phyloP scores from a whole-genome alignment of 2,329 filamentous ascomycete species.

The Plectosphaerella plurivora region DNA sequence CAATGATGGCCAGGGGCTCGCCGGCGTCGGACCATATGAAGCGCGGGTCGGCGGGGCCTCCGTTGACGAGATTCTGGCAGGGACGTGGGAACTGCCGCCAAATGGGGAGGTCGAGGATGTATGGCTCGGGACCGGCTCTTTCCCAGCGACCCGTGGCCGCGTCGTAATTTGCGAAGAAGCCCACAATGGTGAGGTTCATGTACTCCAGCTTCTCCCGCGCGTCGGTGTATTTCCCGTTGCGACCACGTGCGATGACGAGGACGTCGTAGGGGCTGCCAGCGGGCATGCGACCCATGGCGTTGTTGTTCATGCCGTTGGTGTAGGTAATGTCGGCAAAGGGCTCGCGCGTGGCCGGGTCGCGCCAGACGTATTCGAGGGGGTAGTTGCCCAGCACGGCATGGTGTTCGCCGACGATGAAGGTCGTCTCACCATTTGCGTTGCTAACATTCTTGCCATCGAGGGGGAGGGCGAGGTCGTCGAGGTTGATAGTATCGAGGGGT shows the following conservation, averaged over 20 bases:
- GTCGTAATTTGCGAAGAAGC: slow-evolving; percentile 9
- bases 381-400: slow-evolving; percentile 4
- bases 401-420: slow-evolving; percentile 6
- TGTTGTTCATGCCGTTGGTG: slow-evolving; percentile 9
- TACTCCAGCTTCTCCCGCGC: slow-evolving; percentile 3
- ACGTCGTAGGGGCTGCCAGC: slow-evolving; percentile 8
- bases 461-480: too few relatives aligned
- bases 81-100: slow-evolving; percentile 11
- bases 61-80: slow-evolving; percentile 8
- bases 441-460: too few relatives aligned
- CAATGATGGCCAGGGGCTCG: slow-evolving; percentile 9
- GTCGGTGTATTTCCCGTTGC: slow-evolving; percentile 4
- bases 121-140: slow-evolving; percentile 7
- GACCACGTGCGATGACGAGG: slow-evolving; percentile 6
- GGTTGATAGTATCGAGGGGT: too few relatives aligned
- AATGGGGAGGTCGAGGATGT: slow-evolving; percentile 8
- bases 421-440: not conserved
- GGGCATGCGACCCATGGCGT: slow-evolving; percentile 9
- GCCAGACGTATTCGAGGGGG: slow-evolving; percentile 5
- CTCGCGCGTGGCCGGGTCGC: slow-evolving; percentile 4
- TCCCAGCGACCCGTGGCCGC: slow-evolving; percentile 1
- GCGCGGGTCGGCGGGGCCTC: slow-evolving; percentile 6
- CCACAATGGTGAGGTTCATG: slow-evolving; percentile 8
- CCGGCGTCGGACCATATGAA: slow-evolving; percentile 11
- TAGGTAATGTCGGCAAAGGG: slow-evolving; percentile 3